Evolutionary conservation across 1,284 basidiomycete species (phyloP).

Genomic region (Tilletia walkeri): DNA sequence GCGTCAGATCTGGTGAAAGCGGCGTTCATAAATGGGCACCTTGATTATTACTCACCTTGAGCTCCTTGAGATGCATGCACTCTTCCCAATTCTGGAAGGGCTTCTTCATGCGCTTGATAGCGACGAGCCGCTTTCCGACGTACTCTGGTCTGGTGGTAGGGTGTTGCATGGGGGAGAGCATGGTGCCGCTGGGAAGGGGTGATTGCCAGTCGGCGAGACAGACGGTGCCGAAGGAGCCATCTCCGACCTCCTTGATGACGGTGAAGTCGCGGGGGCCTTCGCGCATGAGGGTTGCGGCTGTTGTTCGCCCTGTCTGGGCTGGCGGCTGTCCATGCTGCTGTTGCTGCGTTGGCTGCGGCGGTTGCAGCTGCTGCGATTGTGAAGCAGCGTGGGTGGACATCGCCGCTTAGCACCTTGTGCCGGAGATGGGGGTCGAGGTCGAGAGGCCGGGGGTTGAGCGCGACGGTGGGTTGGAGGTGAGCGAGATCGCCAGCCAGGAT

Average conservation of each 20-base stretch:
- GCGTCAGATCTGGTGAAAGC: background rate
- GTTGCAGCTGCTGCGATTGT: background rate
- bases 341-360: background rate
- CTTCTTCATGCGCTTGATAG: conserved; percentile 97
- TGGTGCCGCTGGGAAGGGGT: conserved; percentile 62
- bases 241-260: conserved; percentile 50
- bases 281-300: conserved; percentile 47
- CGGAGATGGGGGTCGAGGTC: too few relatives aligned
- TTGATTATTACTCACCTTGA: conserved; percentile 68
- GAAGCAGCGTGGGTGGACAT: background rate
- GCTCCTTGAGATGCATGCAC: conserved; percentile 89
- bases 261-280: conserved; percentile 49
- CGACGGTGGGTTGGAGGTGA: too few relatives aligned
- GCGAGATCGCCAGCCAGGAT: too few relatives aligned
- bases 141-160: conserved; percentile 81
- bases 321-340: background rate
- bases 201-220: conserved; percentile 99
- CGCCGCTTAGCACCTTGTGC: too few relatives aligned
- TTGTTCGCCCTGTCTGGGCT: conserved; percentile 30
- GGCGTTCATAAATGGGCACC: background rate
- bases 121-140: conserved; percentile 88
- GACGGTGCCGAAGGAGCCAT: conserved; percentile 75
- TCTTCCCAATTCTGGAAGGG: conserved; percentile 97
- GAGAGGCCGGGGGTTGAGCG: too few relatives aligned
- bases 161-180: conserved; percentile 56